Conservation (phyloP, 371 early-diverging fungal species). For the Mortierella sp. region DNA sequence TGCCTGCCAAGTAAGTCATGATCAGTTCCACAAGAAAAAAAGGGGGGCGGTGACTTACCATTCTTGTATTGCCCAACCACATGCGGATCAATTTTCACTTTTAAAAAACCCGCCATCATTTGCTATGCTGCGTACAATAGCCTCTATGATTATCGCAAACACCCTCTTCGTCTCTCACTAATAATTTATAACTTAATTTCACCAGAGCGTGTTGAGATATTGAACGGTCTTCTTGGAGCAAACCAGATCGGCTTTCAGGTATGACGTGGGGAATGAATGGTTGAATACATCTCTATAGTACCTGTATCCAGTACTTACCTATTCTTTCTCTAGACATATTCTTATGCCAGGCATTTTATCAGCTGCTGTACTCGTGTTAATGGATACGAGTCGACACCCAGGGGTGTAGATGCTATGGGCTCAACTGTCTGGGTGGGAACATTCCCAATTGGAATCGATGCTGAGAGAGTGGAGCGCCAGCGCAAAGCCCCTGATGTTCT, state of each 20-base stretch:
- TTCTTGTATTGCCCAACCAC: background rate
- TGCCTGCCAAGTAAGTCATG: constrained; percentile 84
- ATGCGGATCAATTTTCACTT: no score
- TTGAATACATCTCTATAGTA: no score
- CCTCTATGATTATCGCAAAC: no score
- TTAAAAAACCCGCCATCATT: background rate
- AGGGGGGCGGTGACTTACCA: background rate
- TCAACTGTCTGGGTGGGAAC: constrained; percentile 86
- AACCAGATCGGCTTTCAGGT: constrained; percentile 95
- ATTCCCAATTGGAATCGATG: constrained; percentile 98
- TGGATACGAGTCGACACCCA: constrained; percentile 86
- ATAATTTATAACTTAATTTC: background rate
- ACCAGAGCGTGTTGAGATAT: constrained; percentile 88
- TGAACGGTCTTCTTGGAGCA: constrained; percentile 94
- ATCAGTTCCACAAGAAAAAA: background rate
- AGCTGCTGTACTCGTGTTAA: constrained; percentile 93
- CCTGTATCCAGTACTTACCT: background rate
- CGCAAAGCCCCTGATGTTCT: constrained; percentile 64
- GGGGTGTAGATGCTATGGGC: constrained; percentile 84
- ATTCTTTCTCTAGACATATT: constrained; percentile 82
- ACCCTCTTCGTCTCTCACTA: background rate
- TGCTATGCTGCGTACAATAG: no score
- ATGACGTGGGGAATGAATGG: constrained; percentile 8
- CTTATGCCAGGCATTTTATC: constrained; percentile 96
- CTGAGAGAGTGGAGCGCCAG: constrained; percentile 61